phyloP scores from a whole-genome alignment of 352 stramenopile genomes.

The Phytophthora pistaciae region DNA sequence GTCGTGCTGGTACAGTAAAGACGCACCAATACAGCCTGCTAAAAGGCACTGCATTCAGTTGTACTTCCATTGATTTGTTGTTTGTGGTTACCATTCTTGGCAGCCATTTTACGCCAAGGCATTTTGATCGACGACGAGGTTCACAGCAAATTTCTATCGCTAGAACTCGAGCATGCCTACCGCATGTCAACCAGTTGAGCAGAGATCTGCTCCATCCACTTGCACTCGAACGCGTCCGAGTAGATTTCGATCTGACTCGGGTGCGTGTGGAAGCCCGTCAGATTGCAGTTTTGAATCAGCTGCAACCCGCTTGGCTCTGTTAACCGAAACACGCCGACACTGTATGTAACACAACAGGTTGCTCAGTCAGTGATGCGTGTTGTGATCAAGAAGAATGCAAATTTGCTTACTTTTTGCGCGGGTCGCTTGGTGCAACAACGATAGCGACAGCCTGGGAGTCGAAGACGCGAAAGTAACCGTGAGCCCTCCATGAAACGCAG shows the following conservation, averaged over 20 bases:
- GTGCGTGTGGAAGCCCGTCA: constrained; percentile 90
- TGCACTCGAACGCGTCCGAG: constrained; percentile 77
- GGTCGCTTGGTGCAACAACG: constrained; percentile 84
- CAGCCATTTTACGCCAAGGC: neutral
- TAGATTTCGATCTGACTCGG: constrained; percentile 82
- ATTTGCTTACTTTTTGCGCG: constrained; percentile 56
- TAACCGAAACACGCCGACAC: constrained; percentile 88
- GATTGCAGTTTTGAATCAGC: constrained; percentile 89
- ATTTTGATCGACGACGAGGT: neutral
- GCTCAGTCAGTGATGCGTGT: neutral
- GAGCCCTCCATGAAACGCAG: constrained; percentile 3
- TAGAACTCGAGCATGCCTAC: constrained; percentile 23
- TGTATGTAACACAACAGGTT: constrained; percentile 41
- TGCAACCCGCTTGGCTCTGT: constrained; percentile 81
- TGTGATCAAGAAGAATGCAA: constrained; percentile 4
- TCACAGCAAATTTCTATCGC: constrained; percentile 18
- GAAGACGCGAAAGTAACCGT: constrained; percentile 12
- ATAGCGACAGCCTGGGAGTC: constrained; percentile 78
- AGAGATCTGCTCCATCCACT: constrained; percentile 56
- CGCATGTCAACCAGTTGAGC: constrained; percentile 79
- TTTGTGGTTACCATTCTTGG: constrained; percentile 3
- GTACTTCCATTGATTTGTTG: constrained; percentile 20
- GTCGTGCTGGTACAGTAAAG: constrained; percentile 30
- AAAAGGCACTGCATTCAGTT: constrained; percentile 28
- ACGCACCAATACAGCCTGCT: constrained; percentile 31